A percentile compares a stretch with the other conserved stretches of the same genome.
phyloP scores from a whole-genome alignment of 2,329 filamentous ascomycete species.

The Talaromyces sp. region DNA sequence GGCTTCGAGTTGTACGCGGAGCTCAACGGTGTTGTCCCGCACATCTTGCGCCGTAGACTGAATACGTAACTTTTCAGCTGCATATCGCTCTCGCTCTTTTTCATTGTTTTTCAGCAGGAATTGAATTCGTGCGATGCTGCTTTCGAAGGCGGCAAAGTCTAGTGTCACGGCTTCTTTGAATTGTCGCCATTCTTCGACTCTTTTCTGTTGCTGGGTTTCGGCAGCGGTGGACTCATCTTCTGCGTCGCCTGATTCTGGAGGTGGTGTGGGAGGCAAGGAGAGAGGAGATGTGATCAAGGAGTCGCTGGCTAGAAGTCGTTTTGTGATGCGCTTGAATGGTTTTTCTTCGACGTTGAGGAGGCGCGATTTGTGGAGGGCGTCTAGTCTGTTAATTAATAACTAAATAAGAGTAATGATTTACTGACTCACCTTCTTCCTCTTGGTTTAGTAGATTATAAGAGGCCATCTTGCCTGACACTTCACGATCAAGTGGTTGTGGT shows the following conservation, averaged over 20 bases:
- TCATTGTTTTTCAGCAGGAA: conserved; percentile 81
- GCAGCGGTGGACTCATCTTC: conserved; percentile 43
- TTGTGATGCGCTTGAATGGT: conserved; percentile 84
- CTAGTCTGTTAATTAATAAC: conserved; percentile 49
- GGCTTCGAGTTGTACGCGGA: conserved; percentile 73
- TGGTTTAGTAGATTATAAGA: conserved; percentile 69
- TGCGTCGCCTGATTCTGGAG: conserved; percentile 56
- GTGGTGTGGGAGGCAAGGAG: conserved; percentile 63
- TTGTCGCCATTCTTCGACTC: conserved; percentile 58
- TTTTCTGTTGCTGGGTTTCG: conserved; percentile 51
- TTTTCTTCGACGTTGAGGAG: conserved; percentile 89
- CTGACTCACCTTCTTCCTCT: conserved; percentile 59
- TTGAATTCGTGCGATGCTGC: conserved; percentile 81
- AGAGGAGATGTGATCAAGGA: conserved; percentile 60
- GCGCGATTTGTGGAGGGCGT: conserved; percentile 81
- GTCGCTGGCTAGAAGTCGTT: conserved; percentile 69
- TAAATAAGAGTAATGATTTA: no score
- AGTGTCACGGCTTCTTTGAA: conserved; percentile 81
- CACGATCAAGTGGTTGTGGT: background rate
- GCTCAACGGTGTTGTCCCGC: conserved; percentile 67
- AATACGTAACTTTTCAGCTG: conserved; percentile 75
- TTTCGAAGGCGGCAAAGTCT: conserved; percentile 86
- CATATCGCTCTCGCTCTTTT: conserved; percentile 79
- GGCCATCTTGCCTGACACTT: conserved; percentile 44
- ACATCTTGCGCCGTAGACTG: conserved; percentile 74